Evolutionary conservation across 2,329 filamentous ascomycete species (phyloP).

Genomic region (Chrysosporium queenslandicum): DNA sequence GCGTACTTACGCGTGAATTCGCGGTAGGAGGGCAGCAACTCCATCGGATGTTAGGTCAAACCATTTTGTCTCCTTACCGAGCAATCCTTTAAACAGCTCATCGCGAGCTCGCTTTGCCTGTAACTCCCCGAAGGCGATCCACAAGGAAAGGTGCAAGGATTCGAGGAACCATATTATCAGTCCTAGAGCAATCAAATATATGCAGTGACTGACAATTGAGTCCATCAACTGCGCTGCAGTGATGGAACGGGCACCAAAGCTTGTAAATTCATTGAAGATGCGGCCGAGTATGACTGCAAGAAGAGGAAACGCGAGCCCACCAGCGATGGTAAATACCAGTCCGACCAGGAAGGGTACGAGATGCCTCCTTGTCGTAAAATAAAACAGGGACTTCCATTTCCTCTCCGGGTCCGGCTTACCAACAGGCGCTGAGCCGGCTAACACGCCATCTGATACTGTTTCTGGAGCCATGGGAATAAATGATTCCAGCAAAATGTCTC

Average conservation of each 20-base stretch:
- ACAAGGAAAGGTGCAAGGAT: conserved; percentile 56
- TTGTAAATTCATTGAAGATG: conserved; percentile 61
- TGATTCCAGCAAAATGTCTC: background rate
- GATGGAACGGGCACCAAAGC: conserved; percentile 50
- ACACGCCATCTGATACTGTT: conserved; percentile 1
- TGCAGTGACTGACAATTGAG: conserved; percentile 50
- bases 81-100: conserved; percentile 55
- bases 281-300: conserved; percentile 63
- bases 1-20: conserved; percentile 58
- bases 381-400: conserved; percentile 54
- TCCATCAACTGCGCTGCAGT: conserved; percentile 44
- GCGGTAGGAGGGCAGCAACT: conserved; percentile 58
- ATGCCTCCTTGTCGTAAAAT: conserved; percentile 59
- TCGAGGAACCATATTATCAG: conserved; percentile 57
- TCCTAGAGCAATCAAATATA: conserved; percentile 56
- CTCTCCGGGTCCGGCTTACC: conserved; percentile 8
- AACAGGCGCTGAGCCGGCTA: background rate
- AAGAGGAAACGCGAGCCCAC: conserved; percentile 54
- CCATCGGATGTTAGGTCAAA: conserved; percentile 67
- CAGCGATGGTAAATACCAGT: conserved; percentile 46
- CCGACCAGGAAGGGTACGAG: conserved; percentile 46
- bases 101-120: conserved; percentile 59
- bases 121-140: conserved; percentile 70
- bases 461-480: conserved; percentile 3
- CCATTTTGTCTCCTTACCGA: conserved; percentile 70